phyloP scores from a whole-genome alignment of 2,329 filamentous ascomycete genomes.

The Penicillium glabrum region DNA sequence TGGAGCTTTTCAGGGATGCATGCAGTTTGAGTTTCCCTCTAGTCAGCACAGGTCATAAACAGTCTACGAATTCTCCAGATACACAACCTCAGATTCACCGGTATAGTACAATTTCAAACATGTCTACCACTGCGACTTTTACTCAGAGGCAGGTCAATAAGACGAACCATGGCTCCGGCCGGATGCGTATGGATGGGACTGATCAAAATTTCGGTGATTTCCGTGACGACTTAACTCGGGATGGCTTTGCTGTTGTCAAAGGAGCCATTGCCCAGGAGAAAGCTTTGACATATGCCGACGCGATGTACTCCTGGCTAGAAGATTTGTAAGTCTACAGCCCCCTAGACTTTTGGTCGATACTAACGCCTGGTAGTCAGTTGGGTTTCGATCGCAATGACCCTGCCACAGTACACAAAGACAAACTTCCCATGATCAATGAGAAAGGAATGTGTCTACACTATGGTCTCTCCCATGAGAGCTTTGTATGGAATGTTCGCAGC shows the following conservation, averaged over 20 bases:
- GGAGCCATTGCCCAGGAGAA: slow-evolving; percentile 44
- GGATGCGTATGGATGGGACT: slow-evolving; percentile 21
- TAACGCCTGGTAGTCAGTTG: slow-evolving; percentile 23
- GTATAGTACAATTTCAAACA: background rate
- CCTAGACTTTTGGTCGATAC: background rate
- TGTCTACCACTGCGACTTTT: slow-evolving; percentile 17
- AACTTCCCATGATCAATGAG: slow-evolving; percentile 44
- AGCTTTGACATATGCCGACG: slow-evolving; percentile 32
- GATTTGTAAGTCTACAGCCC: slow-evolving; percentile 20
- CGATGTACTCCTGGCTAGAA: slow-evolving; percentile 23
- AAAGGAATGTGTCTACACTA: slow-evolving; percentile 53
- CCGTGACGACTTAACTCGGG: slow-evolving; percentile 29
- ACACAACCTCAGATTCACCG: background rate
- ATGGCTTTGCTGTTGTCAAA: slow-evolving; percentile 51
- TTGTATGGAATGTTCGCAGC: slow-evolving; percentile 50
- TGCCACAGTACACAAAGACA: slow-evolving; percentile 33
- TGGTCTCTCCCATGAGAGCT: slow-evolving; percentile 50
- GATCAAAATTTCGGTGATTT: slow-evolving; percentile 22
- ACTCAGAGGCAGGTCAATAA: slow-evolving; percentile 1
- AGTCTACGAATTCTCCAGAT: background rate
- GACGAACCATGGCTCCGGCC: slow-evolving; percentile 9
- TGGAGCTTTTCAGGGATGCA: background rate
- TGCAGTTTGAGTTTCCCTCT: background rate
- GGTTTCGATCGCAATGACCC: slow-evolving; percentile 38
- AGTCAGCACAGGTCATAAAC: background rate